A percentile compares a stretch with the other conserved stretches of the same genome.
phyloP scores from a whole-genome alignment of 2,329 filamentous ascomycete species.

The Stagonosporopsis chrysanthemi region DNA sequence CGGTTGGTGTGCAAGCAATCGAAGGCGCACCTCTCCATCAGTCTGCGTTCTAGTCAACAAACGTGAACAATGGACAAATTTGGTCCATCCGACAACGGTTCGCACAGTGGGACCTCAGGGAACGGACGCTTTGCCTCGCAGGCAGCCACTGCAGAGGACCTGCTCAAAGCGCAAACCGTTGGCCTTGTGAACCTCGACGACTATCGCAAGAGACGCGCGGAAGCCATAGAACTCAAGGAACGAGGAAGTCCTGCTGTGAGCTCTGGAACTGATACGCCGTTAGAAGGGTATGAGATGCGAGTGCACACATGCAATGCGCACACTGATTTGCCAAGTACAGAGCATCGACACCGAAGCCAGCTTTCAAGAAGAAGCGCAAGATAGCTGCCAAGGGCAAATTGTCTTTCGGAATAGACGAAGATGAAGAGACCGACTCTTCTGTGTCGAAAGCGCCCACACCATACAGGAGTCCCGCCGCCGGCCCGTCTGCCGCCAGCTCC shows the following conservation, averaged over 20 bases:
- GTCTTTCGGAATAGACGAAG: constrained; percentile 77
- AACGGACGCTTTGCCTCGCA: constrained; percentile 75
- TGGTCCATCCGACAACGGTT: constrained; percentile 22
- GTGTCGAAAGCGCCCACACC: constrained; percentile 48
- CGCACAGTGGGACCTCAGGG: constrained; percentile 38
- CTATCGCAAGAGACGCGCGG: constrained; percentile 93
- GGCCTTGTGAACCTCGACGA: constrained; percentile 91
- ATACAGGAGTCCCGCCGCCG: constrained; percentile 49
- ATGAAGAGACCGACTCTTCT: constrained; percentile 62
- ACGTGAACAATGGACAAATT: constrained; percentile 39
- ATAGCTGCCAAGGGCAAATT: constrained; percentile 64
- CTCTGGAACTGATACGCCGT: constrained; percentile 62
- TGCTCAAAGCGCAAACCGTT: constrained; percentile 85
- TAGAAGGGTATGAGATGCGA: constrained; percentile 64
- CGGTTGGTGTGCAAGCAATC: constrained; percentile 5
- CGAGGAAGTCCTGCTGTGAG: constrained; percentile 74
- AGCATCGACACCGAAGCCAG: constrained; percentile 58
- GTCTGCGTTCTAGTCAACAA: background rate
- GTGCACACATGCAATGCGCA: background rate
- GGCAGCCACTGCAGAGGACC: constrained; percentile 77
- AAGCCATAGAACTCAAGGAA: constrained; percentile 91
- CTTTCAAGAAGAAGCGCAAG: constrained; percentile 65
- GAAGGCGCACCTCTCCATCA: background rate
- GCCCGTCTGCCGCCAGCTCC: constrained; percentile 46
- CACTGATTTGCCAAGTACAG: constrained; percentile 67